Percentiles rank a stretch among this genome's conserved stretches.
Conservation (phyloP, 805 yeast genomes). For the Osmozyma mogii region DNA sequence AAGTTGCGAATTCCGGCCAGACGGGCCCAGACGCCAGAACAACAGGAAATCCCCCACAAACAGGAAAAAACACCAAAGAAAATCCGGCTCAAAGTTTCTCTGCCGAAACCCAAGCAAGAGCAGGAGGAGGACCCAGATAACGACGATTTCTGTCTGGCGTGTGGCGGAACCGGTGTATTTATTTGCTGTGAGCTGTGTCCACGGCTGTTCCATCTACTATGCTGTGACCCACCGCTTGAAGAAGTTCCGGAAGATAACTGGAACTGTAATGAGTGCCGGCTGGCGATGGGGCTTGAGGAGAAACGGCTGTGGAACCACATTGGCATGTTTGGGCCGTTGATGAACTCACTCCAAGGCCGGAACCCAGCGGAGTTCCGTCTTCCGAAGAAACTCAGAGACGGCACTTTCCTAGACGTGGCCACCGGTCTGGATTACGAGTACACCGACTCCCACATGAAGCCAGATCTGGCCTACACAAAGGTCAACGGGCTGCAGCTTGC, state of each 20-base stretch:
- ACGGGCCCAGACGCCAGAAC: constrained; percentile 1
- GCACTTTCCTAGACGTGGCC: constrained; percentile 59
- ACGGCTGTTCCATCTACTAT: constrained; percentile 80
- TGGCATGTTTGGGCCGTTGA: constrained; percentile 49
- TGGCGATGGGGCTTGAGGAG: constrained; percentile 27
- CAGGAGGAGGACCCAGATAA: constrained; percentile 28
- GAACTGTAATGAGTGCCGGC: constrained; percentile 74
- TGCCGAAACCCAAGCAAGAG: constrained; percentile 2
- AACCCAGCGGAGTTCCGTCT: constrained; percentile 37
- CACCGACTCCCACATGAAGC: constrained; percentile 40
- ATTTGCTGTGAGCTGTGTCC: constrained; percentile 95
- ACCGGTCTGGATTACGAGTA: constrained; percentile 68
- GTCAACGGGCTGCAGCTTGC: constrained; percentile 25
- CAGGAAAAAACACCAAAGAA: constrained; percentile 4
- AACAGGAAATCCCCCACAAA: constrained; percentile 1
- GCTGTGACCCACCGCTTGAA: constrained; percentile 85
- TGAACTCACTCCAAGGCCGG: constrained; percentile 59
- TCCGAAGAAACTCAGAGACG: constrained; percentile 61
- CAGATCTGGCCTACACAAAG: constrained; percentile 37
- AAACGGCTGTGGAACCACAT: constrained; percentile 20
- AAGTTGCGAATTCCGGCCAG: constrained; percentile 2
- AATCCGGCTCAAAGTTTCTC: constrained; percentile 8
- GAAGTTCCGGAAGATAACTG: constrained; percentile 84
- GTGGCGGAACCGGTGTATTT: constrained; percentile 84
- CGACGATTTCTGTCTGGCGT: constrained; percentile 86